These are phyloP conservation scores for Panicum hallii DNA, from an alignment of 202 grass and related monocot species.

Conservation along the genomic window DNA sequence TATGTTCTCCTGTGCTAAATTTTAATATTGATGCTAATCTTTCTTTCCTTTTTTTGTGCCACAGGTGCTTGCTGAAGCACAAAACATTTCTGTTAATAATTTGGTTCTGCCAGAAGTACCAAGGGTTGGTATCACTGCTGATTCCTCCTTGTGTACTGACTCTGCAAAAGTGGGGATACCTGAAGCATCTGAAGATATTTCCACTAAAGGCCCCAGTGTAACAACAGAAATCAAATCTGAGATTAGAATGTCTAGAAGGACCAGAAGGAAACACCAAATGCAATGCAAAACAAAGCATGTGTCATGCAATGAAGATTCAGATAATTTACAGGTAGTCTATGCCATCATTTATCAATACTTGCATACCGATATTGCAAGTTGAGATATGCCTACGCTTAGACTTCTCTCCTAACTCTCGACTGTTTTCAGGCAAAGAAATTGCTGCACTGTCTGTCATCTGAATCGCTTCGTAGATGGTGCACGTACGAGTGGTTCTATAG, in stretches of 20 bases:
- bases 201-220: slow-evolving; percentile 16
- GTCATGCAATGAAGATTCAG: slow-evolving; percentile 44
- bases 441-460: slow-evolving; percentile 62
- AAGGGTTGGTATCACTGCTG: slow-evolving; percentile 30
- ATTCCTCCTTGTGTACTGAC: slow-evolving; percentile 40
- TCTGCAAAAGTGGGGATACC: slow-evolving; percentile 26
- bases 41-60: slow-evolving; percentile 12
- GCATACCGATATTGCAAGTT: slow-evolving; percentile 25
- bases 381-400: slow-evolving; percentile 17
- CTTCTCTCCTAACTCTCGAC: slow-evolving; percentile 42
- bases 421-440: slow-evolving; percentile 58
- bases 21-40: slow-evolving; percentile 15
- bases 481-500: slow-evolving; percentile 86
- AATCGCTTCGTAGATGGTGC: slow-evolving; percentile 77
- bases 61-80: slow-evolving; percentile 52
- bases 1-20: slow-evolving; percentile 24
- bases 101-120: slow-evolving; percentile 38
- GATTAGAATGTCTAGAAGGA: slow-evolving; percentile 49
- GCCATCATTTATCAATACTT: slow-evolving; percentile 5
- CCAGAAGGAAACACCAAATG: slow-evolving; percentile 50
- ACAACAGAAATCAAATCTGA: slow-evolving; percentile 38
- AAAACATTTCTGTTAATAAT: slow-evolving; percentile 42
- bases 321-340: slow-evolving; percentile 58
- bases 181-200: slow-evolving; percentile 49
- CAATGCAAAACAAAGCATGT: slow-evolving; percentile 42